Base-by-base conservation (phyloP, 2,329 filamentous ascomycete genomes). In the Paraphoma sp. region DNA sequence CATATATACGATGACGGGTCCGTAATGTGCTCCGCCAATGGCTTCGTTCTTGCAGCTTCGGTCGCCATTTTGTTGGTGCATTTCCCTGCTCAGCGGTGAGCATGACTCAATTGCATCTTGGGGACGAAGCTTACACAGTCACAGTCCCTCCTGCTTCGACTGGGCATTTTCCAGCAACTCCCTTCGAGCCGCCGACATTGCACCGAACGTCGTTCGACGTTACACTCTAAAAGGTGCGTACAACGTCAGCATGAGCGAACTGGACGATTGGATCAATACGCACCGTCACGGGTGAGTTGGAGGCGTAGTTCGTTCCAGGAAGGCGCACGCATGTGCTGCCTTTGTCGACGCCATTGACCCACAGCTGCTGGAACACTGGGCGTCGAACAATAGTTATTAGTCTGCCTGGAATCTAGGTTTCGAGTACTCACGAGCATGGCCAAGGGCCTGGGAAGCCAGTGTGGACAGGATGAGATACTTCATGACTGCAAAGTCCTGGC, bases 11-110 rank as follows among this genome's bases (percentile, higher is more conserved):
- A 84, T 68, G 1, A 82, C 82, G 23, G 83, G 83, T 3, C 84
- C 83, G 59, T 82, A 78, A 72, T 87, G 84, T 31, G 77, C 79
- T 2, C 81, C 69, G 54, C 86, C 84, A 74, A 87, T 84, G 41
- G 86, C 80, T 59, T 87, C 82, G 49, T 76, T 72, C 1, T 79
- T 60, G 54, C 67, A 70, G 41, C 40, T 56, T 10, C 69, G 54
- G 44, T 70, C 64, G 11, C 61, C 62, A 14, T 64, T 63, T 60
- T 72, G 69, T 57, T 67, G 65, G 42, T 70, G 67, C 69, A 71
- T 71, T 48, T 72, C 69, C 5, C 23, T 23, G 23, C n/a, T n/a
- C n/a, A n/a, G n/a, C n/a, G n/a, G n/a, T n/a, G n/a, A n/a, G n/a
- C n/a, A n/a, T n/a, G n/a, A n/a, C n/a, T n/a, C n/a, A n/a, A n/a